Evolutionary conservation across 768 basidiomycete species (phyloP), one percentile per base, ranked within the genome.

Genomic region (Hericium rajendrae): DNA sequence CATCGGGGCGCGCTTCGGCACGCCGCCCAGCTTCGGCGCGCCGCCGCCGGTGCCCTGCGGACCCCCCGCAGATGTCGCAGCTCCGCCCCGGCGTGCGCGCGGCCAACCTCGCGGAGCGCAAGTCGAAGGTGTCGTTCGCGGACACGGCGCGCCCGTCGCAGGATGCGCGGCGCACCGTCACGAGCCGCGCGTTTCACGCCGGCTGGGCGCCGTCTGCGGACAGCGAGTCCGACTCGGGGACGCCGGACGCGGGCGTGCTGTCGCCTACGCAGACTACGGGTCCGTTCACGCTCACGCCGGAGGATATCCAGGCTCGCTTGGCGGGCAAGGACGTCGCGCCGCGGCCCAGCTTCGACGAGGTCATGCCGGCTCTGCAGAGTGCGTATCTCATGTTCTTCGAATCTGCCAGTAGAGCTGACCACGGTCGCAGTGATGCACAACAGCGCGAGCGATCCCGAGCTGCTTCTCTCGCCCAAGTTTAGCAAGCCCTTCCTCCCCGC

Each of bases 331-430:
- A 66, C 13, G 57, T 65, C 18, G 66, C 68, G 11, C 55, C 73
- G 1, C 71, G 74, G 49, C 68, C 73, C 8, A 71, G 76, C 59
- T 60, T 74, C 52, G 85, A 83, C 32, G 84, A 83, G 28, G 74
- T 88, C 15, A 76, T 84, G 73, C 85, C 87, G 3, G 88, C 88
- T 15, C 72, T 90, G 51, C 77, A 75, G 55, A 72, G 86, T 88
- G 67, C 64, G 86, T 76, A 26, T 38, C 38, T 54, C 58, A 22
- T 55, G 37, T 39, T 20, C 22, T 32, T 57, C 49, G 51, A 38
- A 32, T 11, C 54, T 59, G 40, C 28, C 28, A 32, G 8, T 32
- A 32, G 5, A 4, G 28, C 59, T 60, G 4, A 6, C 48, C 38
- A 52, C 16, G 38, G 46, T 12, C 53, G 22, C 57, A 88, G 86